Evolutionary conservation across 2,329 filamentous ascomycete genomes (phyloP).

Genomic region (Aspergillus calidoustus): DNA sequence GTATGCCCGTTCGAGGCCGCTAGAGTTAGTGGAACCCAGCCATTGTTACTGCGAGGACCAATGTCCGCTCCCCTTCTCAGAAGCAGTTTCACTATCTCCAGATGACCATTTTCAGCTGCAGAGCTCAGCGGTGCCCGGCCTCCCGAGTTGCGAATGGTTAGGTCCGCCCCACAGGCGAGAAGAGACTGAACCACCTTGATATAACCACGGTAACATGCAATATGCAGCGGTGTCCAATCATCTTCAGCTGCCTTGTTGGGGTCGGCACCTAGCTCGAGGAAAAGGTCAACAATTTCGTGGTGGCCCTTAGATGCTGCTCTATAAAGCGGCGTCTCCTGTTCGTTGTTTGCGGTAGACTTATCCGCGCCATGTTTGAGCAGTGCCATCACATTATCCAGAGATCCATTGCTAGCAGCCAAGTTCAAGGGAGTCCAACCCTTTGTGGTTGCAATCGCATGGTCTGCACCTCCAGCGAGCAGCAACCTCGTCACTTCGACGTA

Average conservation of each 20-base stretch:
- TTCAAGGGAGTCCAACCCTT: neutral
- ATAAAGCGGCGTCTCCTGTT: neutral
- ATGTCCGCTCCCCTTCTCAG: neutral
- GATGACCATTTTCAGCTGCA: neutral
- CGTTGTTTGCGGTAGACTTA: neutral
- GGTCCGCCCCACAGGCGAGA: neutral
- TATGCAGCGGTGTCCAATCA: slow-evolving; percentile 1
- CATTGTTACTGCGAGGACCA: neutral
- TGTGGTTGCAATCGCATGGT: neutral
- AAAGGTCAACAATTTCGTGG: neutral
- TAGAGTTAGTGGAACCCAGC: neutral
- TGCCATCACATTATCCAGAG: neutral
- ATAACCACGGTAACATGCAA: neutral
- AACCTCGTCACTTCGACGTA: neutral
- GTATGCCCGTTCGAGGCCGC: neutral
- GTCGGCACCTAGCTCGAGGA: neutral
- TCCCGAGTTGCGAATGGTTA: neutral
- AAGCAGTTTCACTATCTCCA: neutral
- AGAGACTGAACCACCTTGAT: neutral
- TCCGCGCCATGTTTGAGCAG: slow-evolving; percentile 2
- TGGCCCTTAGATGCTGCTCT: neutral
- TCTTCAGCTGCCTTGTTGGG: neutral
- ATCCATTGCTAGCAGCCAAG: neutral
- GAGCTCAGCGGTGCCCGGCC: neutral
- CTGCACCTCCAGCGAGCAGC: slow-evolving; percentile 1